Evolutionary conservation across 345 rosid genomes (phyloP).

Genomic region (Populus ilicifolia): DNA sequence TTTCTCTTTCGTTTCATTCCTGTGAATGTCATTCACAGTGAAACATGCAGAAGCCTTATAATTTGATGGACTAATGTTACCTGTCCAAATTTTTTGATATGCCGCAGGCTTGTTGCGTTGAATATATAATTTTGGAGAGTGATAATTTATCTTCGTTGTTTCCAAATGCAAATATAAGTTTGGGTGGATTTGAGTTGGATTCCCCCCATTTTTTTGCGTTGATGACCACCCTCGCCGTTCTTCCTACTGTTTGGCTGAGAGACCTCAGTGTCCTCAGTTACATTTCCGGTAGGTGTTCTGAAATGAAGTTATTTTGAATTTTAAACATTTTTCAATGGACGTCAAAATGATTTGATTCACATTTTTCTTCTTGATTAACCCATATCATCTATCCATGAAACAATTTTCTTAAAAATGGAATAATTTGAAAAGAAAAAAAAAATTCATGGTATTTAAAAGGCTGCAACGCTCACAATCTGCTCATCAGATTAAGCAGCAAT

Average conservation of each 20-base stretch:
- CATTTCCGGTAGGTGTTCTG: slow-evolving; percentile 59
- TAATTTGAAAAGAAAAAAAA: neutral
- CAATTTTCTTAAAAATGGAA: neutral
- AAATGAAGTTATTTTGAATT: neutral
- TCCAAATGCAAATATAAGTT: slow-evolving; percentile 65
- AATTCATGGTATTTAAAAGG: neutral
- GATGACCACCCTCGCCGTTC: slow-evolving; percentile 64
- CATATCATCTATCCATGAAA: neutral
- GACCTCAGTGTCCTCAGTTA: slow-evolving; percentile 84
- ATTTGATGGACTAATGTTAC: neutral
- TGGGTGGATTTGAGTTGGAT: slow-evolving; percentile 54
- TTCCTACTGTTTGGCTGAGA: slow-evolving; percentile 90
- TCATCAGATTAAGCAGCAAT: neutral
- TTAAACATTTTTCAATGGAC: neutral
- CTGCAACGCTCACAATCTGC: neutral
- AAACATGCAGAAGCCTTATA: neutral
- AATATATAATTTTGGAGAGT: slow-evolving; percentile 81
- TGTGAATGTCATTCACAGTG: neutral
- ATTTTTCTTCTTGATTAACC: neutral
- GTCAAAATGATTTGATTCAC: neutral
- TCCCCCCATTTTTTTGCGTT: slow-evolving; percentile 67
- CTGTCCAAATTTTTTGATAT: neutral
- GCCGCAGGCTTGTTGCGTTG: slow-evolving; percentile 84
- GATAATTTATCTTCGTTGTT: slow-evolving; percentile 83
- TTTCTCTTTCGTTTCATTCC: neutral